A percentile compares a stretch with the other conserved stretches of the same genome.
Conservation (phyloP, 1,284 basidiomycete genomes). For the Moniliophthora roreri region DNA sequence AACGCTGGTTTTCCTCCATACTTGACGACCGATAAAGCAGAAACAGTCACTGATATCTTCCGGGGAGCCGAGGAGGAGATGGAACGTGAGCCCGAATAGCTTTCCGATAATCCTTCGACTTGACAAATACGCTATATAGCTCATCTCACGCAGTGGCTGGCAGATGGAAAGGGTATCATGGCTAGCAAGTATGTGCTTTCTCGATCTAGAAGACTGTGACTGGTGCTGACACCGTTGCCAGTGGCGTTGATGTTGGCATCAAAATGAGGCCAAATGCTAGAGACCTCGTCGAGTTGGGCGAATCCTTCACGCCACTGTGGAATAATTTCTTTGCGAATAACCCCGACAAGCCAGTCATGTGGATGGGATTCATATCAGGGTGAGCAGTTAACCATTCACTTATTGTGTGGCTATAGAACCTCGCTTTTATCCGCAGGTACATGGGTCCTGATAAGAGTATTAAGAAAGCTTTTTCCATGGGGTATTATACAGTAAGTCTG, state of each 20-base stretch:
- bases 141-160: conserved; percentile 35
- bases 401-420: too few relatives aligned
- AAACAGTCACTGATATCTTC: conserved; percentile 45
- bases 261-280: conserved; percentile 44
- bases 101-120: neutral
- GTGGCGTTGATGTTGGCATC: conserved; percentile 43
- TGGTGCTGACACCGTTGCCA: conserved; percentile 18
- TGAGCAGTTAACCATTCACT: conserved; percentile 13
- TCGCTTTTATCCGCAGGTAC: too few relatives aligned
- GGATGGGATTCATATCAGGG: conserved; percentile 33
- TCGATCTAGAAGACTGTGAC: neutral
- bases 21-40: conserved; percentile 35
- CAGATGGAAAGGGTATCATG: conserved; percentile 45
- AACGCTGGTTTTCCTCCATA: conserved; percentile 34
- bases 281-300: conserved; percentile 44
- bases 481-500: conserved; percentile 28
- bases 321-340: conserved; percentile 38
- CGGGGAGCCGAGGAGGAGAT: conserved; percentile 32
- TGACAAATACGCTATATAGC: neutral
- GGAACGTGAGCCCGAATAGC: conserved; percentile 24
- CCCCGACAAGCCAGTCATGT: conserved; percentile 49
- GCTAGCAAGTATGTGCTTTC: conserved; percentile 43
- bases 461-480: conserved; percentile 32
- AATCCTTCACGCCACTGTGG: conserved; percentile 44
- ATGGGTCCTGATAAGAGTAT: too few relatives aligned